Conservation (phyloP, 768 basidiomycete genomes). For the Phylloporus arenicola region DNA sequence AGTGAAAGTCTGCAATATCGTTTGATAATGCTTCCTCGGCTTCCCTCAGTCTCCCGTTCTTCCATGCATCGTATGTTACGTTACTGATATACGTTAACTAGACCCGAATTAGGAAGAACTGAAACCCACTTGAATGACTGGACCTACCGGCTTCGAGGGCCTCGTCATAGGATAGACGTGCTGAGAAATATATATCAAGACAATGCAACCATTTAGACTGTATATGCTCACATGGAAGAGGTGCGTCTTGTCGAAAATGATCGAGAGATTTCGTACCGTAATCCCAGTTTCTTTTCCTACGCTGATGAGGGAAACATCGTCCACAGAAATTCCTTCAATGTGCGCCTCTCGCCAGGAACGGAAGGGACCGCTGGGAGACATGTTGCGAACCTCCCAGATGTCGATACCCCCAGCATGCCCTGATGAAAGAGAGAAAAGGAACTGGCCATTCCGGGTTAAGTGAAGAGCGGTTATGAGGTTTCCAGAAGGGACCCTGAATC, state of each 20-base stretch:
- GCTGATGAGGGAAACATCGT: constrained; percentile 2
- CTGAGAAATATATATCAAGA: constrained; percentile 3
- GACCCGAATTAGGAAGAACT: background rate
- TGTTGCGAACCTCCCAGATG: constrained; percentile 3
- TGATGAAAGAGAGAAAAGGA: constrained; percentile 10
- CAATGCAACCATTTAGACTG: background rate
- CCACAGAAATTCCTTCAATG: constrained; percentile 1
- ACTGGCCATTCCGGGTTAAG: background rate
- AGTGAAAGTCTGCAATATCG: constrained; percentile 6
- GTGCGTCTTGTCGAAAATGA: background rate
- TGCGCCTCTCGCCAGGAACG: background rate
- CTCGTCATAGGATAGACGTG: background rate
- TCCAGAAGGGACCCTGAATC: background rate
- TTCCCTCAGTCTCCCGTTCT: background rate
- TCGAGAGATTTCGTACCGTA: background rate
- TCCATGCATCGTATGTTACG: constrained; percentile 3
- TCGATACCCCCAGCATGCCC: constrained; percentile 2
- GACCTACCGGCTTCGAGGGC: constrained; percentile 6
- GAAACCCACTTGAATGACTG: background rate
- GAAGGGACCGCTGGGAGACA: background rate
- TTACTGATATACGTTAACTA: constrained; percentile 13
- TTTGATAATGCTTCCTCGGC: constrained; percentile 6
- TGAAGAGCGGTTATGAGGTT: constrained; percentile 7
- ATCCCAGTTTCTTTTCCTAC: background rate
- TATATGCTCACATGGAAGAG: constrained; percentile 3